Evolutionary conservation across 225 moss, liverwort and hornwort species (phyloP).

Genomic region (Anthoceros angustus): DNA sequence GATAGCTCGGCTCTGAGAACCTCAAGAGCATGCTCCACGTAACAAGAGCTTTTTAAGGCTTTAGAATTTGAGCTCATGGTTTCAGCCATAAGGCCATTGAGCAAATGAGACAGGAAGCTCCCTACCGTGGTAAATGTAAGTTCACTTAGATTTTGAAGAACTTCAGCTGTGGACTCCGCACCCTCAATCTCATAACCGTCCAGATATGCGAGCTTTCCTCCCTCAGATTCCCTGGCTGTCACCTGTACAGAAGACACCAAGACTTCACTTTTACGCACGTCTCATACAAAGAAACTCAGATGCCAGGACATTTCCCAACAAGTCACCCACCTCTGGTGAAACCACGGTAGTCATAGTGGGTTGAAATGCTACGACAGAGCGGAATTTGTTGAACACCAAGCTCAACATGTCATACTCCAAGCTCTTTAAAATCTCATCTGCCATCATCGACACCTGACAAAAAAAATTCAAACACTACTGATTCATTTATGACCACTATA

Average conservation of each 20-base stretch:
- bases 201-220: conserved; percentile 40
- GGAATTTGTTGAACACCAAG: conserved; percentile 35
- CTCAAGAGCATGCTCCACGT: background rate
- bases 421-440: conserved; percentile 25
- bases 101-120: background rate
- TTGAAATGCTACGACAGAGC: conserved; percentile 30
- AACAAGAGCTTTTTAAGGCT: background rate
- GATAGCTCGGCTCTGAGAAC: background rate
- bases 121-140: conserved; percentile 61
- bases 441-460: conserved; percentile 20
- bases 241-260: conserved; percentile 12
- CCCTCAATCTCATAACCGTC: conserved; percentile 62
- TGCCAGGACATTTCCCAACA: background rate
- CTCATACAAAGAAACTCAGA: background rate
- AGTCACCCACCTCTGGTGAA: conserved; percentile 8
- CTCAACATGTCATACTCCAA: conserved; percentile 24
- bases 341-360: conserved; percentile 37
- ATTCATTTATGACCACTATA: too few species aligned
- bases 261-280: background rate
- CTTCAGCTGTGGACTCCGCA: conserved; percentile 43
- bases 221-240: conserved; percentile 24
- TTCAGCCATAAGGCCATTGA: too few species aligned
- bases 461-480: background rate
- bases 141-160: conserved; percentile 77
- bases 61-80: too few species aligned